phyloP scores from a whole-genome alignment of 305 asterid species.

The Rubia tinctorum region DNA sequence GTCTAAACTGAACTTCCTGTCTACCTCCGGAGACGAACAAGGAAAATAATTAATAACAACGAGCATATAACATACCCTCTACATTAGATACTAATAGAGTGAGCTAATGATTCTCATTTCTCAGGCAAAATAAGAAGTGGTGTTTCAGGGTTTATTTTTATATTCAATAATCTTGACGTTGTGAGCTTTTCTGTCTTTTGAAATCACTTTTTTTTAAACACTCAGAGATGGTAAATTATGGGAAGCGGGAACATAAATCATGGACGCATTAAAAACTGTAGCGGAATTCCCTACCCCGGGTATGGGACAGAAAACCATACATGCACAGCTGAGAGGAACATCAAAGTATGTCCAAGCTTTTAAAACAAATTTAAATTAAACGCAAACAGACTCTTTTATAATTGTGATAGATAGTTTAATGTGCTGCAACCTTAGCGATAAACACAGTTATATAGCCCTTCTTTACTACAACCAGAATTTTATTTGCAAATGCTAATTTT shows the following conservation, averaged over 20 bases:
- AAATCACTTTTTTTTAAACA: background rate
- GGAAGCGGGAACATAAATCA: background rate
- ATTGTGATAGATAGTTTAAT: background rate
- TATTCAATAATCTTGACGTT: background rate
- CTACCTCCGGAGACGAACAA: background rate
- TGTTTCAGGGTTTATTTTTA: background rate
- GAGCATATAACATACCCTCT: background rate
- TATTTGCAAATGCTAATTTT: background rate
- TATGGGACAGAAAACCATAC: background rate
- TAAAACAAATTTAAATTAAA: too few relatives aligned
- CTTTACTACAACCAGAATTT: background rate
- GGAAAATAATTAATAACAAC: background rate
- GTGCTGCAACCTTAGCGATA: background rate
- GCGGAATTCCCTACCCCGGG: background rate
- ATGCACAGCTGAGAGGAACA: background rate
- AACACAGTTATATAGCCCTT: background rate
- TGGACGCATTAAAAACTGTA: background rate
- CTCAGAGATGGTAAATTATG: background rate
- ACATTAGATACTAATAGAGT: background rate
- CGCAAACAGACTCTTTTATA: background rate
- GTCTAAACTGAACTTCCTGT: background rate
- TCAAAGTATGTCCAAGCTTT: background rate
- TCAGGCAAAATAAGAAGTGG: background rate
- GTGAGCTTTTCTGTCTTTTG: background rate
- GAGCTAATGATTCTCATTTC: background rate